phyloP scores from a whole-genome alignment of 2,329 filamentous ascomycete species.

The Trichoderma sp. region DNA sequence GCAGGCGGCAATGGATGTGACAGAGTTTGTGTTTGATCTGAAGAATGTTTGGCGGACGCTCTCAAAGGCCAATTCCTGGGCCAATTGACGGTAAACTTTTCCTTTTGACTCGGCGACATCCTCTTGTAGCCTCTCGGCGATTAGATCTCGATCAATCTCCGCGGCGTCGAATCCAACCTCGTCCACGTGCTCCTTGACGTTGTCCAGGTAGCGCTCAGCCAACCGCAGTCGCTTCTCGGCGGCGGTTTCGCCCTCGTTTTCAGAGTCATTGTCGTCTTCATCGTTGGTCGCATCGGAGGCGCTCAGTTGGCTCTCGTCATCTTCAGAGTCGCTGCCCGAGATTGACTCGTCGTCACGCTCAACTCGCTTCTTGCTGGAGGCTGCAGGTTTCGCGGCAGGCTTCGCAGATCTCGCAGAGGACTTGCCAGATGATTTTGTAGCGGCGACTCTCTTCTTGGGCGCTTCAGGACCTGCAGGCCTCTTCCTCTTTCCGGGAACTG shows the following conservation, averaged over 20 bases:
- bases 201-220: slow-evolving; percentile 89
- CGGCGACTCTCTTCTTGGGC: slow-evolving; percentile 59
- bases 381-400: slow-evolving; percentile 35
- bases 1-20: slow-evolving; percentile 77
- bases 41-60: slow-evolving; percentile 68
- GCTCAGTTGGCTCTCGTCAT: slow-evolving; percentile 49
- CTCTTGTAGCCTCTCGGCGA: slow-evolving; percentile 85
- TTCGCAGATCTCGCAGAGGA: slow-evolving; percentile 34
- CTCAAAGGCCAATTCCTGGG: slow-evolving; percentile 67
- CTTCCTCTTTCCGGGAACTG: slow-evolving; percentile 87
- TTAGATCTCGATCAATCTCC: slow-evolving; percentile 87
- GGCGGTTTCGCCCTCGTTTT: slow-evolving; percentile 81
- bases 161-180: slow-evolving; percentile 85
- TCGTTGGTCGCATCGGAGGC: slow-evolving; percentile 46
- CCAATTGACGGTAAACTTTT: slow-evolving; percentile 78
- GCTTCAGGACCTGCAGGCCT: slow-evolving; percentile 53
- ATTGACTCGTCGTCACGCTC: slow-evolving; percentile 76
- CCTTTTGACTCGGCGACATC: slow-evolving; percentile 92
- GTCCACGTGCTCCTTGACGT: slow-evolving; percentile 79
- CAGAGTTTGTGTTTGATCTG: slow-evolving; percentile 71
- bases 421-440: slow-evolving; percentile 44
- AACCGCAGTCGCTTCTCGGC: slow-evolving; percentile 83
- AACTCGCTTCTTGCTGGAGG: slow-evolving; percentile 46
- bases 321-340: slow-evolving; percentile 76
- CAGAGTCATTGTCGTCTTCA: slow-evolving; percentile 50